Evolutionary conservation across 1,284 basidiomycete species (phyloP), one percentile per base, ranked within the genome.

Genomic region (Pseudozyma thailandica): DNA sequence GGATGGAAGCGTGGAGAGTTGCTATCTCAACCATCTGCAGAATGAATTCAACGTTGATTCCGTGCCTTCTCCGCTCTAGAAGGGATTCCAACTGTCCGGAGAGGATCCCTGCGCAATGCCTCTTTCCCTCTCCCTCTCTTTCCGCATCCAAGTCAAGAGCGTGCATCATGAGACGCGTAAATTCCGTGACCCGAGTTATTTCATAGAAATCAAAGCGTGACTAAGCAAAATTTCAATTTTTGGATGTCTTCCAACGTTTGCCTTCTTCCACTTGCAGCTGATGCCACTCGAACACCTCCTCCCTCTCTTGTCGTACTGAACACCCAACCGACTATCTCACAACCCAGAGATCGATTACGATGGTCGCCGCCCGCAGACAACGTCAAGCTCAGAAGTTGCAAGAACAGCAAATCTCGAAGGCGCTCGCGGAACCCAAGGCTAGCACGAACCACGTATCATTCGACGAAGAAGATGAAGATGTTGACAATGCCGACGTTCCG

Each of bases 361-460:
- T 71, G 68, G 61, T 56, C 4, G 52, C 68, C 21, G 47, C 68
- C 35, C 56, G 54, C 8, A 56, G 44, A 23, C 61, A 60, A 43
- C 30, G 44, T 21, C 61, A 71, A 41, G 53, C 57, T 15, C 57
- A 64, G 28, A 71, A 71, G 61, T 42, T 56, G 37, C 68, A 71
- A 39, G 68, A 71, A 57, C 60, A 71, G 57, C 61, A 56, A 15
- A 57, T 72, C 21, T 72, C 69, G 20, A 53, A 59, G 28, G 69
- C 55, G 33, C 63, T 72, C 23, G 33, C 55, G 6, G 58, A 56
- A 23, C 23, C 54, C 13, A 50, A 46, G 26, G 43, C 63, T 16
- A 57, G 50, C 27, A 48, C 55, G 10, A 68, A 43, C 30, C 63
- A 66, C 26, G 39, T 59, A 3, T 62, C 69, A 9, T 72, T 72